These are phyloP conservation scores for Picea engelmannii DNA, from an alignment of 83 land plant genomes.

Conservation along the genomic window DNA sequence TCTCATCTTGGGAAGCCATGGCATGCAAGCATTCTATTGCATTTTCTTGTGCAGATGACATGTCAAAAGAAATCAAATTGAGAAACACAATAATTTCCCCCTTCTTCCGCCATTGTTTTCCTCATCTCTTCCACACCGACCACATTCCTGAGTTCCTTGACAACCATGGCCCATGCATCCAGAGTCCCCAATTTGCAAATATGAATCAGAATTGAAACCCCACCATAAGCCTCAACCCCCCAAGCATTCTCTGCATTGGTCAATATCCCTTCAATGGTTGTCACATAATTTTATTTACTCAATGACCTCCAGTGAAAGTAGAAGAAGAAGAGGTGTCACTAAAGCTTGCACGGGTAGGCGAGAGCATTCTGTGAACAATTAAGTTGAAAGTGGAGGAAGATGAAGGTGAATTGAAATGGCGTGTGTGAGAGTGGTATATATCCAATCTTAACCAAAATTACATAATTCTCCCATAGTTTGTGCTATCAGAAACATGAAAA, in stretches of 20 bases:
- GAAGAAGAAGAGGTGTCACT: no score
- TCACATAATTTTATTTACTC: conserved; percentile 52
- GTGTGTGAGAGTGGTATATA: no score
- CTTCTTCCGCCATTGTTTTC: conserved; percentile 51
- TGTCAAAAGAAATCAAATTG: conserved; percentile 40
- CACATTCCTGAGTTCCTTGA: conserved; percentile 54
- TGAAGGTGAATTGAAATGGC: no score
- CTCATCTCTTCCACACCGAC: conserved; percentile 44
- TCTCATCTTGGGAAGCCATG: conserved; percentile 45
- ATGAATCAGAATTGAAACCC: conserved; percentile 48
- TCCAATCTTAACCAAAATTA: no score
- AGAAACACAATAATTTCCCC: conserved; percentile 56
- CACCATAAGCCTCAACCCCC: conserved; percentile 73
- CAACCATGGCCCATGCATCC: conserved; percentile 35
- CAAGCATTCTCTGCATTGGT: conserved; percentile 58
- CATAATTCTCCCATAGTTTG: no score
- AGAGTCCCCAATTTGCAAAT: conserved; percentile 56
- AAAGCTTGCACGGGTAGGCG: no score
- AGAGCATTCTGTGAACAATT: no score
- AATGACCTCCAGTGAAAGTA: no score
- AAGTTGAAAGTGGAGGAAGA: no score
- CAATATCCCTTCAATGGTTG: conserved; percentile 52
- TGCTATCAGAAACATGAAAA: no score
- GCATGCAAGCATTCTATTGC: conserved; percentile 47
- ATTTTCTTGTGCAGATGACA: conserved; percentile 30